Evolutionary conservation across 345 rosid species (phyloP).

Genomic region (Kernera saxatilis): DNA sequence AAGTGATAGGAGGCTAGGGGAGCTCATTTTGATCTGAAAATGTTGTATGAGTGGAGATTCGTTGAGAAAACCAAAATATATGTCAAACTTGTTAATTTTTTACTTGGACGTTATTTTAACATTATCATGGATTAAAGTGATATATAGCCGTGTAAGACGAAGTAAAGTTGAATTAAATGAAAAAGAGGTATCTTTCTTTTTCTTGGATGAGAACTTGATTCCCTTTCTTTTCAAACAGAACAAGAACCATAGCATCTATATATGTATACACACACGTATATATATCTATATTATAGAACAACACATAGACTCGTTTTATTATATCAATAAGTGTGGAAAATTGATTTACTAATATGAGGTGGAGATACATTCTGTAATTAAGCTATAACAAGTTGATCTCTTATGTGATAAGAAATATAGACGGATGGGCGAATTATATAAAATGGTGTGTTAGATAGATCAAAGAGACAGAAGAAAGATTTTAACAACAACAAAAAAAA

Average conservation of each 20-base stretch:
- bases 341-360: neutral
- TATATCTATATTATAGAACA: neutral
- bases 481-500: no score
- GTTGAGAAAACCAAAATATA: neutral
- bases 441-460: constrained; percentile 15
- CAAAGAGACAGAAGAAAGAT: constrained; percentile 16
- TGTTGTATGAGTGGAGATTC: constrained; percentile 17
- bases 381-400: constrained; percentile 13
- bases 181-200: neutral
- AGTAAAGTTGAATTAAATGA: constrained; percentile 6
- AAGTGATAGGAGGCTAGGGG: neutral
- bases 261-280: neutral
- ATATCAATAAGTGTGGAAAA: neutral
- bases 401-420: neutral
- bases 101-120: neutral
- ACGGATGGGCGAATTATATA: neutral
- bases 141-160: neutral
- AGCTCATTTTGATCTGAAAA: constrained; percentile 5
- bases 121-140: neutral
- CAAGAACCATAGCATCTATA: neutral
- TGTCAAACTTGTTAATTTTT: constrained; percentile 15
- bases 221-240: constrained; percentile 7
- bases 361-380: neutral
- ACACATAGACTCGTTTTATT: neutral
- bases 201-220: constrained; percentile 17